Conservation (phyloP, 345 rosid genomes). For the Brassica napus region DNA sequence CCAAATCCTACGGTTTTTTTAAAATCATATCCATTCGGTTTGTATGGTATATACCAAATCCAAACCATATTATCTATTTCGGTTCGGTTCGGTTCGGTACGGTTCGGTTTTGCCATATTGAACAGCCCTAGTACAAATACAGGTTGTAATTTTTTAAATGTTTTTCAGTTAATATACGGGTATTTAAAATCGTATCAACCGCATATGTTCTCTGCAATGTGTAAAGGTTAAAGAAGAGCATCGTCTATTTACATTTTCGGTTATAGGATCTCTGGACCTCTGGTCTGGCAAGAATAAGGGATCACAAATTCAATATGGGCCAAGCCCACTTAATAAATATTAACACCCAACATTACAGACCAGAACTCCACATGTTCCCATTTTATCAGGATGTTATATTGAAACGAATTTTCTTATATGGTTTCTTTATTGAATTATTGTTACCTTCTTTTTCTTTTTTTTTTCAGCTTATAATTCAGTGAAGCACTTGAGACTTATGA, state of each 20-base stretch:
- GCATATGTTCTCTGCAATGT: conserved; percentile 29
- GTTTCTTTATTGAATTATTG: not conserved
- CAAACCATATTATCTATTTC: too few species aligned
- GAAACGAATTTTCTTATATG: not conserved
- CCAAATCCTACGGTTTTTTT: too few species aligned
- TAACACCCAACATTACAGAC: not conserved
- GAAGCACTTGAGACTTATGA: not conserved
- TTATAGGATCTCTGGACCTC: conserved; percentile 14
- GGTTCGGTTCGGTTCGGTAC: too few species aligned
- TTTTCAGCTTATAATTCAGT: not conserved
- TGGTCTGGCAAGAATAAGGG: not conserved
- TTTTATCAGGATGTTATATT: not conserved
- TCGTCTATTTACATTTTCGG: conserved; percentile 15
- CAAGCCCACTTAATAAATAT: conserved; percentile 2
- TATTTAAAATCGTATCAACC: conserved; percentile 1
- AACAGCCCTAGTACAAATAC: too few species aligned
- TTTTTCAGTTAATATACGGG: too few species aligned
- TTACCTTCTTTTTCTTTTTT: not conserved
- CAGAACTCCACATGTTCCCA: not conserved
- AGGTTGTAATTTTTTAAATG: too few species aligned
- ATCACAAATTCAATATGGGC: not conserved
- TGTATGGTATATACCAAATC: too few species aligned
- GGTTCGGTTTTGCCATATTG: too few species aligned
- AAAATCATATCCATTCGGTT: too few species aligned
- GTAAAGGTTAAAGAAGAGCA: conserved; percentile 28